Conservation (phyloP, 192 early-diverging fungal genomes). For the Linnemannia zychae region DNA sequence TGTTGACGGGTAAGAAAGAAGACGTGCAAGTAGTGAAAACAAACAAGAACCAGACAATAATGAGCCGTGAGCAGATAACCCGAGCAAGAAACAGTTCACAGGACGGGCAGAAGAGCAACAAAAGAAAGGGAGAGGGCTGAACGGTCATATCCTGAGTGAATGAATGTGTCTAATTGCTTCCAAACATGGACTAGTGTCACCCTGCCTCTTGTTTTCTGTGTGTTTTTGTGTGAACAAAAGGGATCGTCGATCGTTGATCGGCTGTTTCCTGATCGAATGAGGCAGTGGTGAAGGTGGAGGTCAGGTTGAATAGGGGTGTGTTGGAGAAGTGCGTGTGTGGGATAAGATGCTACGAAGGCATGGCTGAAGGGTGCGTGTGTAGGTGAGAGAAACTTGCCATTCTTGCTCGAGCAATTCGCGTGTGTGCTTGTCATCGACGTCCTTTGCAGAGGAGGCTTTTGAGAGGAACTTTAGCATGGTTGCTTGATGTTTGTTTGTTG, state of each 20-base stretch:
- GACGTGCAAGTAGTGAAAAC: background rate
- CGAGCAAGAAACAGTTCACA: background rate
- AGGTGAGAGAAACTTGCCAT: constrained; percentile 42
- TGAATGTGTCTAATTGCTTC: background rate
- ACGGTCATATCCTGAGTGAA: background rate
- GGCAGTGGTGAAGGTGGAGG: too few relatives aligned
- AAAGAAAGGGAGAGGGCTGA: background rate
- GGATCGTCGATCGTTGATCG: too few relatives aligned
- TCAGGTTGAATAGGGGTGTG: too few relatives aligned
- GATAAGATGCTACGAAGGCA: too few relatives aligned
- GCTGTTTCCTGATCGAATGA: too few relatives aligned
- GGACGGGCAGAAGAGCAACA: background rate
- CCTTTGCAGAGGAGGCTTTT: constrained; percentile 46
- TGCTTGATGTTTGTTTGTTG: background rate
- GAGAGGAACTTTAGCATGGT: constrained; percentile 50
- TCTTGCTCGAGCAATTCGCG: constrained; percentile 45
- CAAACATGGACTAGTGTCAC: constrained; percentile 36
- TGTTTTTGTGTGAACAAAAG: background rate
- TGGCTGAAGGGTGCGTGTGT: too few relatives aligned
- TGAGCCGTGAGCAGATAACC: background rate
- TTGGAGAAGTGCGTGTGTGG: too few relatives aligned
- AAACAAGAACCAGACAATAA: constrained; percentile 7
- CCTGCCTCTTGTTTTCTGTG: background rate
- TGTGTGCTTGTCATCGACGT: constrained; percentile 52
- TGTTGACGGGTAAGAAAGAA: too few relatives aligned